Percentiles rank a stretch among this genome's conserved stretches.
Conservation (phyloP, 257 asterid genomes). For the Solanum neorickii region DNA sequence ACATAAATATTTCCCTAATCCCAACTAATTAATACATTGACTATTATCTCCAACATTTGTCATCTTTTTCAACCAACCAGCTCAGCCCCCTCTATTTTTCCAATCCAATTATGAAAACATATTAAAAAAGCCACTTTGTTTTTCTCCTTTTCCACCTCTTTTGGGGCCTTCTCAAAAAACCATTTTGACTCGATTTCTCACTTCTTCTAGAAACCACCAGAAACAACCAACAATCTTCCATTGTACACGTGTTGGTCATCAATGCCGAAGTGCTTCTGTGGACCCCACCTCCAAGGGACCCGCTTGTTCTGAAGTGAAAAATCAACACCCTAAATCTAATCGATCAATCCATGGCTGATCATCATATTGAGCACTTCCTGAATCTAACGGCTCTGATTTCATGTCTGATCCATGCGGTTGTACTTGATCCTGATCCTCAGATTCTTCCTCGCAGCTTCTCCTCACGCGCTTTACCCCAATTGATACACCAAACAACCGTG, state of each 20-base stretch:
- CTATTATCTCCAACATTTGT: neutral
- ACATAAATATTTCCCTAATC: neutral
- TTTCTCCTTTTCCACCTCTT: neutral
- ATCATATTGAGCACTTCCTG: constrained; percentile 12
- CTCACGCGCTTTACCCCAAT: constrained; percentile 42
- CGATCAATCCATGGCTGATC: neutral
- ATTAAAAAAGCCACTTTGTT: neutral
- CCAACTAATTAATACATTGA: neutral
- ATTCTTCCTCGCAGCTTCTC: constrained; percentile 9
- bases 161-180: neutral
- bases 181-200: neutral
- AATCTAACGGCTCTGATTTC: constrained; percentile 39
- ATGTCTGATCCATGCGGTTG: constrained; percentile 9
- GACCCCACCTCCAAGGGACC: neutral
- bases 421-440: constrained; percentile 4
- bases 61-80: neutral
- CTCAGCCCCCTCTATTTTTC: neutral
- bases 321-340: neutral
- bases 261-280: neutral
- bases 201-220: constrained; percentile 3
- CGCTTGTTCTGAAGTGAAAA: neutral
- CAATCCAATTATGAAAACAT: neutral
- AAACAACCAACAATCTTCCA: neutral
- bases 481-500: constrained; percentile 58
- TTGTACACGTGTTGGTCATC: constrained; percentile 6